These are phyloP conservation scores for Sporobolomyces phaffii DNA, from an alignment of 768 basidiomycete species.

Conservation along the genomic window DNA sequence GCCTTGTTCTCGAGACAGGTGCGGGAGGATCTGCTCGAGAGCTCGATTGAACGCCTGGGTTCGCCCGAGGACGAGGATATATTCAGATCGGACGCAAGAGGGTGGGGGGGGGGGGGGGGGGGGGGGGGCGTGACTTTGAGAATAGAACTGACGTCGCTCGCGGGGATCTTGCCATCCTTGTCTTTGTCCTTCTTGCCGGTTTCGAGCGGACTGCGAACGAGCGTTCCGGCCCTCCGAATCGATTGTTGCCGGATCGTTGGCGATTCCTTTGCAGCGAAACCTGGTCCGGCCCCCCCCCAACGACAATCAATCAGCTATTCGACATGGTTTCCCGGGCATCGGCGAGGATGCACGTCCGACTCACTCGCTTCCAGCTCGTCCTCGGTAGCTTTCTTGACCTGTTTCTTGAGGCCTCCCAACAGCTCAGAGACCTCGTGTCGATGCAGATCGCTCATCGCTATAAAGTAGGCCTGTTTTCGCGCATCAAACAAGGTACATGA, in stretches of 20 bases:
- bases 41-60: constrained; percentile 71
- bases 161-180: constrained; percentile 55
- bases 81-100: no score
- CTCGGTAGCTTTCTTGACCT: constrained; percentile 62
- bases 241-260: constrained; percentile 37
- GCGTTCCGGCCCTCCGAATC: constrained; percentile 77
- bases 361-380: constrained; percentile 72
- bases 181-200: constrained; percentile 48
- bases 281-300: constrained; percentile 10
- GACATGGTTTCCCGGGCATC: no score
- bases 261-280: constrained; percentile 8
- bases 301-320: no score
- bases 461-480: constrained; percentile 90
- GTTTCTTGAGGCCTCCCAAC: constrained; percentile 55
- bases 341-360: no score
- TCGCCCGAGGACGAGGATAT: neutral
- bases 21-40: constrained; percentile 66
- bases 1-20: constrained; percentile 74
- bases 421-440: constrained; percentile 70
- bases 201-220: constrained; percentile 65
- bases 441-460: constrained; percentile 74
- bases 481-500: no score
- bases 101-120: no score
- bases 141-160: constrained; percentile 62
- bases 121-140: no score